Conservation (phyloP, 2,329 filamentous ascomycete species). For the Arthroderma sp. region DNA sequence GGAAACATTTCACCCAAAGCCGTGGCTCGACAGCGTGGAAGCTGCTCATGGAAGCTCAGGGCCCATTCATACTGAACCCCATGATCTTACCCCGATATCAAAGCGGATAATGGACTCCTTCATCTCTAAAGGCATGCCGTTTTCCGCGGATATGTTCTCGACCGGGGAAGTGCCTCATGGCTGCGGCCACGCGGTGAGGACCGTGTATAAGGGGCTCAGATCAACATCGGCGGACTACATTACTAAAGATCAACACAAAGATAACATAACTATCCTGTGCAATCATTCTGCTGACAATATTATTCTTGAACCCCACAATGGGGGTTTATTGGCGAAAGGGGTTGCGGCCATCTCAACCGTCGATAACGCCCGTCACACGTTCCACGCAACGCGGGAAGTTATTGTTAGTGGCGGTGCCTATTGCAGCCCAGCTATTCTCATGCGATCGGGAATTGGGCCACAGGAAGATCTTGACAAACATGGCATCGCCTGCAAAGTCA, state of each 20-base stretch:
- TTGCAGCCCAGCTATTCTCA: conserved; percentile 43
- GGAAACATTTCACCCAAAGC: conserved; percentile 47
- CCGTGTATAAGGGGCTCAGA: conserved; percentile 42
- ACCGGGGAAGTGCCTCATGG: conserved; percentile 42
- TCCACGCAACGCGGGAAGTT: conserved; percentile 40
- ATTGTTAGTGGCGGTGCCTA: conserved; percentile 42
- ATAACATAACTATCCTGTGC: conserved; percentile 40
- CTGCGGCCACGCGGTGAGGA: conserved; percentile 45
- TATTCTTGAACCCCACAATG: conserved; percentile 30
- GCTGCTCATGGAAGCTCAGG: conserved; percentile 42
- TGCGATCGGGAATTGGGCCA: conserved; percentile 41
- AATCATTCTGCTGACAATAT: conserved; percentile 44
- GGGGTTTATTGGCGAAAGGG: conserved; percentile 33
- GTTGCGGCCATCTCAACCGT: conserved; percentile 16
- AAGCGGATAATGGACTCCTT: conserved; percentile 44
- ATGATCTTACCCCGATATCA: conserved; percentile 49
- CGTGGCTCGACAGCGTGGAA: conserved; percentile 43
- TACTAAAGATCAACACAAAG: conserved; percentile 30
- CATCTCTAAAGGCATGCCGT: conserved; percentile 42
- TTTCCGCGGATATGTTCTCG: conserved; percentile 50
- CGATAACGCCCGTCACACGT: conserved; percentile 32
- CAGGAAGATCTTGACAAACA: conserved; percentile 16
- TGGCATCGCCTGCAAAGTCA: conserved; percentile 18
- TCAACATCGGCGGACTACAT: conserved; percentile 45
- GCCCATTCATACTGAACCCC: conserved; percentile 44